phyloP scores from a whole-genome alignment of 352 stramenopile genomes.

The Blastocystis sp. region DNA sequence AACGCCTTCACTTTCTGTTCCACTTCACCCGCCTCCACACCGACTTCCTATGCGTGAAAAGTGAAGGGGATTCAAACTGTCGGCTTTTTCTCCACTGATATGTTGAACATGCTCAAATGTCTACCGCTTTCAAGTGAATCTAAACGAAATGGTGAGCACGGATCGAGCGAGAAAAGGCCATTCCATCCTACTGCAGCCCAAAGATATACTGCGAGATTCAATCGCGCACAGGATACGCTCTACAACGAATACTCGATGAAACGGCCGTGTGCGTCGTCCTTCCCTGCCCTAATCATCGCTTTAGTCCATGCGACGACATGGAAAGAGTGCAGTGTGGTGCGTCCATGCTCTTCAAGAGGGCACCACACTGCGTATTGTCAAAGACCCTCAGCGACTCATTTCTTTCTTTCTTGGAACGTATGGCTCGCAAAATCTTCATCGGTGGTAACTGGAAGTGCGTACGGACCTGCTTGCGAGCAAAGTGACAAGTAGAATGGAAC shows the following conservation, averaged over 20 bases:
- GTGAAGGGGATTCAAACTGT: no score
- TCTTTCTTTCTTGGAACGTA: constrained; percentile 67
- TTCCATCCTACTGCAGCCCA: no score
- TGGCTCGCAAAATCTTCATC: constrained; percentile 78
- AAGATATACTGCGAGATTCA: no score
- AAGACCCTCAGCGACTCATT: constrained; percentile 59
- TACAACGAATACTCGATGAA: constrained; percentile 52
- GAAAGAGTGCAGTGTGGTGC: background rate
- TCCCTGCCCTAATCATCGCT: background rate
- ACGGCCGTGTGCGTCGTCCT: constrained; percentile 13
- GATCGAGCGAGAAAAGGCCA: no score
- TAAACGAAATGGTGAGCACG: no score
- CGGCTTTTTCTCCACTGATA: no score
- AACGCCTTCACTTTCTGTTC: no score
- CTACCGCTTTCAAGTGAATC: no score
- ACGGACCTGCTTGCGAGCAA: constrained; percentile 64
- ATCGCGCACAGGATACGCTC: constrained; percentile 47
- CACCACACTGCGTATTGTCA: background rate
- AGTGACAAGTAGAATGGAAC: constrained; percentile 76
- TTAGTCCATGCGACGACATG: background rate
- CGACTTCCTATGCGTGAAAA: no score
- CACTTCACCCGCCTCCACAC: no score
- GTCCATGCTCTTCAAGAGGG: constrained; percentile 12
- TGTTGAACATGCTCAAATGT: no score
- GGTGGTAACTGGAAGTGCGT: no score